These are phyloP conservation scores for Chaetomium tenue DNA, from an alignment of 495 filamentous ascomycete species.

Conservation along the genomic window DNA sequence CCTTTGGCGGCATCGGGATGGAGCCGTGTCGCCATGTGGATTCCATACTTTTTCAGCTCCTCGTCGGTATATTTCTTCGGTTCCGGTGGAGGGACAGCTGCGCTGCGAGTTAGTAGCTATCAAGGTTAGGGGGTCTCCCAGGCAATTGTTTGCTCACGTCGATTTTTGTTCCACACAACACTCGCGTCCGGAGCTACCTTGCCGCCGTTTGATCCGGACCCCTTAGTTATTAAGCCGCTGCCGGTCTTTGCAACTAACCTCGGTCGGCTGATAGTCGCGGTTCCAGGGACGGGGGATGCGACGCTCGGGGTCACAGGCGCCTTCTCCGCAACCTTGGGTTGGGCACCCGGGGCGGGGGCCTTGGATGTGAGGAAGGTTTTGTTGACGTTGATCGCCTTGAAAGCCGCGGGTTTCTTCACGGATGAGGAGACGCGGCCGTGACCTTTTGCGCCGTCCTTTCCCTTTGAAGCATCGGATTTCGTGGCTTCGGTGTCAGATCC, in stretches of 20 bases:
- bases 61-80: slow-evolving; percentile 95
- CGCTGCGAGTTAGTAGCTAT: slow-evolving; percentile 15
- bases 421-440: slow-evolving; percentile 66
- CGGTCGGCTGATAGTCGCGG: slow-evolving; percentile 48
- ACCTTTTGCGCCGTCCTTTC: slow-evolving; percentile 54
- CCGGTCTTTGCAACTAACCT: slow-evolving; percentile 56
- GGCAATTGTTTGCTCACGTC: slow-evolving; percentile 55
- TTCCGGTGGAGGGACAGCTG: slow-evolving; percentile 73
- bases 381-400: slow-evolving; percentile 94
- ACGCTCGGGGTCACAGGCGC: slow-evolving; percentile 35
- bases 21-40: slow-evolving; percentile 90
- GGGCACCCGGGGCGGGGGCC: slow-evolving; percentile 38
- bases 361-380: slow-evolving; percentile 74
- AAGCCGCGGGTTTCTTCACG: slow-evolving; percentile 78
- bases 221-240: slow-evolving; percentile 50
- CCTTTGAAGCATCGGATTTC: slow-evolving; percentile 50
- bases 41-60: slow-evolving; percentile 92
- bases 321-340: slow-evolving; percentile 55
- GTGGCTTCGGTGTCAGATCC: slow-evolving; percentile 69
- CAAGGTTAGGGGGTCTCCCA: background rate
- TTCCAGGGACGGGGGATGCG: slow-evolving; percentile 37
- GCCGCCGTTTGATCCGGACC: slow-evolving; percentile 54
- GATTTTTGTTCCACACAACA: slow-evolving; percentile 97
- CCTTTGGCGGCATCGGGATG: slow-evolving; percentile 69
- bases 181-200: slow-evolving; percentile 61